Base-by-base conservation (phyloP, 352 stramenopile species). In the Pilasporangium apinafurcum region DNA sequence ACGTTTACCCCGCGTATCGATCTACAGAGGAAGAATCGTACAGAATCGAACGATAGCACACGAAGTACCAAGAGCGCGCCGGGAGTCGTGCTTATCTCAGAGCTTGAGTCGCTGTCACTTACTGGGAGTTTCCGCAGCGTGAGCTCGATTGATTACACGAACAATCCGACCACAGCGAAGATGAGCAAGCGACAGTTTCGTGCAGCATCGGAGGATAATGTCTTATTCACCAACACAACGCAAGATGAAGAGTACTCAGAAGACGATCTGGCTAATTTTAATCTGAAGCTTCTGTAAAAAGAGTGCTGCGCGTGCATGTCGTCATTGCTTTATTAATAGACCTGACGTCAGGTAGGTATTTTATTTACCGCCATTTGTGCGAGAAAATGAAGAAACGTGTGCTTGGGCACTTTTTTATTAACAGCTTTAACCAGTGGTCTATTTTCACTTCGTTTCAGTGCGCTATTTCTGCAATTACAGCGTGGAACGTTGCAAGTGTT, bases 181-280 rank as follows among this genome's bases (percentile, higher is more conserved):
- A 44, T 13, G 64, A 30, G 21, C 37, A 64, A 74, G 28, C 76
- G 73, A 0, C 44, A 62, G 2, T 50, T 80, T n/a, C 70, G 70
- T 5, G 66, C 73, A 8, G 57, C 64, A 25, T 84, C 72, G 2
- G 72, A 83, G 40, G 68, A 86, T 47, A 75, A 68, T 30, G 62
- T 73, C 29, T 53, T 84, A 22, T 43, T 39, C 22, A 17, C 37
- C 16, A 51, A 37, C 9, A 37, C 50, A 17, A 49, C 41, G 26
- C 20, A 32, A 24, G 28, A 67, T 20, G 65, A 84, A 12, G 49
- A 63, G 24, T 76, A 76, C 58, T 51, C 58, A 18, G 65, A 76
- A 33, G 72, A 87, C 48, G 77, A 87, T 40, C 53, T 90, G 41
- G 77, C 69, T 31, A 84, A 86, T 51, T 90, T 90, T 48, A 90